Percentiles rank a stretch among this genome's conserved stretches.
phyloP scores from a whole-genome alignment of 2,329 filamentous ascomycete species.

The Tolypocladium cylindrosporum region DNA sequence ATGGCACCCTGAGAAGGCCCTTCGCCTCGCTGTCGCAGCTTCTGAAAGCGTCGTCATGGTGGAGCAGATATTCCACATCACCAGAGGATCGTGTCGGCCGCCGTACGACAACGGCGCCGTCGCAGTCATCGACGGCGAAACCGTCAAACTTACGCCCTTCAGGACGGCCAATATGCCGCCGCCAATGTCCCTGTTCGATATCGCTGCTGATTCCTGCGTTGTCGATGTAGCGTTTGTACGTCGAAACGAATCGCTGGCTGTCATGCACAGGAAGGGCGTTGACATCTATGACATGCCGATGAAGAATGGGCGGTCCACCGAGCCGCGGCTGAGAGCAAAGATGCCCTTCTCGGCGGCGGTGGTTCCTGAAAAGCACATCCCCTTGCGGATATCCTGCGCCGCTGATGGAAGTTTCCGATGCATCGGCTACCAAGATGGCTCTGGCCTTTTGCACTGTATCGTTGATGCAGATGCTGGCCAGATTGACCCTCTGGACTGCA shows the following conservation, averaged over 20 bases:
- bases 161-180: constrained; percentile 78
- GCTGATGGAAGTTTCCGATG: constrained; percentile 17
- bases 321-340: constrained; percentile 29
- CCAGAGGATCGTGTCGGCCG: constrained; percentile 57
- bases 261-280: constrained; percentile 58
- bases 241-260: constrained; percentile 55
- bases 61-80: constrained; percentile 59
- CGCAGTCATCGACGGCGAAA: constrained; percentile 73
- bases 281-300: constrained; percentile 62
- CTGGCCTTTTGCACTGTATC: constrained; percentile 12
- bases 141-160: constrained; percentile 76
- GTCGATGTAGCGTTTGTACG: constrained; percentile 67
- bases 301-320: constrained; percentile 39
- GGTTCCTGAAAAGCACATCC: constrained; percentile 12
- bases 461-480: constrained; percentile 8
- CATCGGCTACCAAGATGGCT: constrained; percentile 19
- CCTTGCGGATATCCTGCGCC: constrained; percentile 22
- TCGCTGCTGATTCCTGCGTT: constrained; percentile 51
- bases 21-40: constrained; percentile 52
- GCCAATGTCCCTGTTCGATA: constrained; percentile 78
- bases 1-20: constrained; percentile 82
- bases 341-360: constrained; percentile 25
- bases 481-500: constrained; percentile 9
- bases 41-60: constrained; percentile 42
- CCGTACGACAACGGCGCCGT: constrained; percentile 72